A percentile compares a stretch with the other conserved stretches of the same genome.
These are phyloP conservation scores for Noccaea caerulescens DNA, from an alignment of 345 rosid species.

Conservation along the genomic window DNA sequence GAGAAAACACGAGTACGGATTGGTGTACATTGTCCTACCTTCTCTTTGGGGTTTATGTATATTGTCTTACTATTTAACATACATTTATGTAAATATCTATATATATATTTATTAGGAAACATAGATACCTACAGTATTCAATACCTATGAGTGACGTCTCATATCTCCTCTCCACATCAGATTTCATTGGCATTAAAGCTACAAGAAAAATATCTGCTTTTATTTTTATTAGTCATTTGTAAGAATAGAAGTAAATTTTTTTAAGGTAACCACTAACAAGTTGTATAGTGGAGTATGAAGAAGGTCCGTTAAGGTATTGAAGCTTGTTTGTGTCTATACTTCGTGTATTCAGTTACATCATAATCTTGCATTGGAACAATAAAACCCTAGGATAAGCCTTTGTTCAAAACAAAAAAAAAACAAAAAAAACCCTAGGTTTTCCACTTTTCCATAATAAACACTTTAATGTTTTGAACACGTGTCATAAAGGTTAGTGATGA, in stretches of 20 bases:
- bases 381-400: not conserved
- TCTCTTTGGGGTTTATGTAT: constrained; percentile 18
- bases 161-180: constrained; percentile 33
- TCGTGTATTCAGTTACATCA: constrained; percentile 1
- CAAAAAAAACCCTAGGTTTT: too few relatives aligned
- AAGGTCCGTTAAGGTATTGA: constrained; percentile 12
- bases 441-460: too few relatives aligned
- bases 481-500: not conserved
- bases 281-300: constrained; percentile 5
- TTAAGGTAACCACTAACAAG: constrained; percentile 8
- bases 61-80: constrained; percentile 17
- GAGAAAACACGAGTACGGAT: constrained; percentile 40
- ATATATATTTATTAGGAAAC: constrained; percentile 17
- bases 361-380: not conserved
- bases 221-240: constrained; percentile 6
- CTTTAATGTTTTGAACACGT: not conserved
- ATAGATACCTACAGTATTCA: constrained; percentile 19
- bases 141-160: constrained; percentile 31
- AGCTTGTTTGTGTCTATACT: constrained; percentile 28
- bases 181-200: not conserved
- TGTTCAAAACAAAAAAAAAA: too few relatives aligned
- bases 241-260: not conserved
- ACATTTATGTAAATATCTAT: not conserved
- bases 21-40: constrained; percentile 37
- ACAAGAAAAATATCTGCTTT: not conserved